A percentile compares a stretch with the other conserved stretches of the same genome.
Conservation (phyloP, 2,329 filamentous ascomycete genomes). For the Rutstroemia sydowiana region DNA sequence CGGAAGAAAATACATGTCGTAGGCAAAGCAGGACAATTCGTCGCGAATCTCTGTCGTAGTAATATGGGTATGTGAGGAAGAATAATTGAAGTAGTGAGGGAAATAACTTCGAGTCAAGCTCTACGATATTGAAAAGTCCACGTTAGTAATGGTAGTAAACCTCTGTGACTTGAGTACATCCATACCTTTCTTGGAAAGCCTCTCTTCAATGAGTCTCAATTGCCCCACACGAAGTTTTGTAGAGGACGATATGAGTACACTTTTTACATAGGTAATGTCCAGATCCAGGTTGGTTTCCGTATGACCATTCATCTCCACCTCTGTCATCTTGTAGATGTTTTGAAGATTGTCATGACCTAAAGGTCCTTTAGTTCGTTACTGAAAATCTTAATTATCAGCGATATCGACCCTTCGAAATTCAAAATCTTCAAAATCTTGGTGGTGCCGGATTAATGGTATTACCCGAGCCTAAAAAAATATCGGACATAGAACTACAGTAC, state of each 20-base stretch:
- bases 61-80: slow-evolving; percentile 81
- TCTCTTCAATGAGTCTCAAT: slow-evolving; percentile 50
- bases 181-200: slow-evolving; percentile 46
- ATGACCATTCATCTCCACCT: slow-evolving; percentile 38
- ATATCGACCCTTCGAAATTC: too few relatives aligned
- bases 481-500: not conserved
- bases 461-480: slow-evolving; percentile 4
- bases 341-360: slow-evolving; percentile 27
- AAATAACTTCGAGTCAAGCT: slow-evolving; percentile 36
- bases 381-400: not conserved
- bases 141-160: slow-evolving; percentile 1
- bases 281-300: slow-evolving; percentile 41
- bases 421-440: not conserved
- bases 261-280: slow-evolving; percentile 43
- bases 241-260: slow-evolving; percentile 54
- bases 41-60: slow-evolving; percentile 78
- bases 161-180: slow-evolving; percentile 16
- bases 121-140: slow-evolving; percentile 13
- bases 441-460: slow-evolving; percentile 6
- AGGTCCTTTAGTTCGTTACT: not conserved
- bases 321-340: slow-evolving; percentile 40
- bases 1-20: slow-evolving; percentile 53
- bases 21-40: slow-evolving; percentile 78
- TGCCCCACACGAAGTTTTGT: slow-evolving; percentile 48
- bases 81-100: slow-evolving; percentile 60